Conservation (phyloP, 108 stramenopile species). For the Stephanodiscus triporus region DNA sequence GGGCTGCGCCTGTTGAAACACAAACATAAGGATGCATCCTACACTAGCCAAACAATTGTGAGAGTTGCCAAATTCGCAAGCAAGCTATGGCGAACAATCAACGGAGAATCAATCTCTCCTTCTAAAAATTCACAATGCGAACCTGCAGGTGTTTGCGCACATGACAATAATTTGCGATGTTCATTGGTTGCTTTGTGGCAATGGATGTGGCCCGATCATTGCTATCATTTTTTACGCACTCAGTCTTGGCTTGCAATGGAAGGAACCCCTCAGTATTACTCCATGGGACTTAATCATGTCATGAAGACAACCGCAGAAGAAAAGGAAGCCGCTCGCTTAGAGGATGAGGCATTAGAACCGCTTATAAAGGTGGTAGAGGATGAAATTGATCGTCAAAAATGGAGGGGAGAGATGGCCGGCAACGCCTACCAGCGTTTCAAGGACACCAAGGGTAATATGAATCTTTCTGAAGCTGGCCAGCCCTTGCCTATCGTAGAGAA, state of each 20-base stretch:
- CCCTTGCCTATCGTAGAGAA: slow-evolving; percentile 75
- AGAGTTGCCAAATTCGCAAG: slow-evolving; percentile 81
- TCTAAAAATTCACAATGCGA: not conserved
- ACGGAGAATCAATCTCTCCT: slow-evolving; percentile 59
- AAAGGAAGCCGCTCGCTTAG: slow-evolving; percentile 60
- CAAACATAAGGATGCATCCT: slow-evolving; percentile 46
- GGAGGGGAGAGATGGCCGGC: slow-evolving; percentile 82
- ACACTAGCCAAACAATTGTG: slow-evolving; percentile 55
- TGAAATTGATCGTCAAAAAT: slow-evolving; percentile 78
- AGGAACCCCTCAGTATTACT: slow-evolving; percentile 60
- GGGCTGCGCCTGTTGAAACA: slow-evolving; percentile 72
- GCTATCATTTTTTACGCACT: slow-evolving; percentile 63
- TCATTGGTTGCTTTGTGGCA: slow-evolving; percentile 82
- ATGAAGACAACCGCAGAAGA: slow-evolving; percentile 80
- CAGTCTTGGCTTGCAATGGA: slow-evolving; percentile 62
- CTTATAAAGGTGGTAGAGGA: slow-evolving; percentile 52
- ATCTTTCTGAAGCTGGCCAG: slow-evolving; percentile 67
- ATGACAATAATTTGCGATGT: slow-evolving; percentile 73
- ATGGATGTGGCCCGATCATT: slow-evolving; percentile 79
- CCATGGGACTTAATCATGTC: slow-evolving; percentile 65
- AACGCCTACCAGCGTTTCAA: slow-evolving; percentile 68
- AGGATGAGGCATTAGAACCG: slow-evolving; percentile 61
- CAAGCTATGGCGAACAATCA: slow-evolving; percentile 83
- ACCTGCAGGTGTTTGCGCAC: slow-evolving; percentile 61
- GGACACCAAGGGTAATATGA: slow-evolving; percentile 37